Conservation (phyloP, 495 filamentous ascomycete genomes). For the Hyaloscypha bicolor region DNA sequence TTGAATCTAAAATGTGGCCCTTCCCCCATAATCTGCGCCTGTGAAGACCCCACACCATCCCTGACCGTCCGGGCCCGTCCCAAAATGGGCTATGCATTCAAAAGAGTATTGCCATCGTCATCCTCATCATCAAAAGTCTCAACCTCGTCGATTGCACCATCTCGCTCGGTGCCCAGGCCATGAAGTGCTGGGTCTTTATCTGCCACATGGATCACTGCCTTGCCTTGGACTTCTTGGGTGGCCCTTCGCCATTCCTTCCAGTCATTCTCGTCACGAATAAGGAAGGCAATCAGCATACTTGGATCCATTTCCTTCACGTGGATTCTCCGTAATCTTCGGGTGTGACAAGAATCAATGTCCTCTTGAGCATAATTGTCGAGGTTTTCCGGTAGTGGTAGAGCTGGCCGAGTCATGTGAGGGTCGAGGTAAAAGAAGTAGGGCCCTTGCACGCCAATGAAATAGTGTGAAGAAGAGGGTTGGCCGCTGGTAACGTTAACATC, state of each 20-base stretch:
- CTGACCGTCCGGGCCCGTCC: background rate
- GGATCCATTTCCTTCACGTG: conserved; percentile 95
- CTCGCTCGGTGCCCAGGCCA: conserved; percentile 57
- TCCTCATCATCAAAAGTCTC: conserved; percentile 73
- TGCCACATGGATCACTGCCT: conserved; percentile 81
- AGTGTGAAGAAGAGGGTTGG: conserved; percentile 92
- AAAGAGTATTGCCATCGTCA: conserved; percentile 30
- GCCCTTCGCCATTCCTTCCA: conserved; percentile 79
- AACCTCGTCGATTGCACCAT: conserved; percentile 84
- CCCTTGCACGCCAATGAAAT: conserved; percentile 95
- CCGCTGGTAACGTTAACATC: conserved; percentile 56
- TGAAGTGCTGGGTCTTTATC: conserved; percentile 61
- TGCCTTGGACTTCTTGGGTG: conserved; percentile 70
- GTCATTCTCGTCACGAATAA: conserved; percentile 80
- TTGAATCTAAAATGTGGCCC: conserved; percentile 8
- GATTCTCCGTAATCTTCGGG: conserved; percentile 76
- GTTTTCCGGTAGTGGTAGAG: conserved; percentile 58
- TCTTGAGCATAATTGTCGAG: conserved; percentile 61
- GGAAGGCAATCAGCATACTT: conserved; percentile 97
- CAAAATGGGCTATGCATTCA: conserved; percentile 13
- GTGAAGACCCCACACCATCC: background rate
- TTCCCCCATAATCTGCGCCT: background rate
- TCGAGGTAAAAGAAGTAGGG: conserved; percentile 92
- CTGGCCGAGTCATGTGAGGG: conserved; percentile 77
- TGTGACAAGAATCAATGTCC: conserved; percentile 85